Percentiles rank a stretch among this genome's conserved stretches.
These are phyloP conservation scores for Heliosperma pusillum DNA, from an alignment of 148 eudicot species.

Conservation along the genomic window DNA sequence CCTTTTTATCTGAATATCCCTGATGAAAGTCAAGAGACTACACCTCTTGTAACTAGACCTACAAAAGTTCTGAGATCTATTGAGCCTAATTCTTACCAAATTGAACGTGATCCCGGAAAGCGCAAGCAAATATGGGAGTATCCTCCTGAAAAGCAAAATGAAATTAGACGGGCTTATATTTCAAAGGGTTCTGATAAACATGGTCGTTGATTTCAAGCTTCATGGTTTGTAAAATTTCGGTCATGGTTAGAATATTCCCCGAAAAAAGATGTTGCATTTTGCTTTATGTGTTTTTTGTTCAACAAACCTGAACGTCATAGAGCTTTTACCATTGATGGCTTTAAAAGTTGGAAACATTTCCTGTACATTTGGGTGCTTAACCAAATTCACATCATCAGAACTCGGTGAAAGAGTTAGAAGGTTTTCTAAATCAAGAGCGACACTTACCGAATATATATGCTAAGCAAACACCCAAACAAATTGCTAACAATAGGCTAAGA, in stretches of 20 bases:
- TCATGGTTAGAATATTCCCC: not conserved
- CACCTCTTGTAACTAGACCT: not conserved
- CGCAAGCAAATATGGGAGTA: constrained; percentile 5
- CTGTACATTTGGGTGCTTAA: too few species aligned
- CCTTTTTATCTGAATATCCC: not conserved
- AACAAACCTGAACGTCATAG: too few species aligned
- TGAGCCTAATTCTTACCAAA: too few species aligned
- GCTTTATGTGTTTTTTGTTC: too few species aligned
- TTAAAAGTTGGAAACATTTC: too few species aligned
- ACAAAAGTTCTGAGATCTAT: not conserved
- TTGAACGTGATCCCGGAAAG: not conserved
- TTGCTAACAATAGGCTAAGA: not conserved
- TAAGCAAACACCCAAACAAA: not conserved
- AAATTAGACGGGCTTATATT: not conserved
- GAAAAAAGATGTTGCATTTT: too few species aligned
- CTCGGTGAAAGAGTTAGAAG: too few species aligned
- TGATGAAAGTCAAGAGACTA: not conserved
- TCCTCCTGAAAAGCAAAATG: not conserved
- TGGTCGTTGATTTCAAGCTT: not conserved
- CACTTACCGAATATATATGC: not conserved
- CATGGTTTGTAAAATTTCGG: not conserved
- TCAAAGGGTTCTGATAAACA: not conserved
- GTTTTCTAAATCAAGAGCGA: not conserved
- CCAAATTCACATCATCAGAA: too few species aligned
- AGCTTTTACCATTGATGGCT: too few species aligned